Evolutionary conservation across 2,329 filamentous ascomycete genomes (phyloP), one percentile per base, ranked within the genome.

Genomic region (Trichoderma polysporum): DNA sequence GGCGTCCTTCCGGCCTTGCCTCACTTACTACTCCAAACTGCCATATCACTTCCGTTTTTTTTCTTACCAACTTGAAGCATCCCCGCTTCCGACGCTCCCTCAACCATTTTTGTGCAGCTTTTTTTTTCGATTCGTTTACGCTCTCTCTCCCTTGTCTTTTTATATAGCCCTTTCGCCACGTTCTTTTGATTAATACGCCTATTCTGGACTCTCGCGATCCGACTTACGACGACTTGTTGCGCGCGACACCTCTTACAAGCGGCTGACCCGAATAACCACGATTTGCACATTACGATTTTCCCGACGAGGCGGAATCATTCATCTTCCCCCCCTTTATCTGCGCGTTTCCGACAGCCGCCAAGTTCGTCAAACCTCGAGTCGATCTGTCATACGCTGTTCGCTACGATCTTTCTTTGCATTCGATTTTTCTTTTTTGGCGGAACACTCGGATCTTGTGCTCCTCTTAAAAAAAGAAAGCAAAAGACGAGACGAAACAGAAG

Each of bases 1-100:
- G 59, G 60, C 35, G 57, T 52, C 56, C 56, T 66, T 66, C 61
- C 41, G 61, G 64, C 54, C 64, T 66, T 47, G 56, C 56, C 64
- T 63, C 60, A 25, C 29, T 41, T 35, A 63, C 35, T 19, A 25
- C 33, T 29, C 47, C 59, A 47, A 39, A 39, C 59, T 62, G 47
- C 35, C 49, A 45, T 41, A 19, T 63, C 49, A 15, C 47, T 25
- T 25, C 25, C 39, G 19, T 47, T 29, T 19, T 22, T 49, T 57
- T 37, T 57, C 56, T 49, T 57, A 13, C 50, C 22, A 47, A 27
- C 52, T 65, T 57, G 61, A 65, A 57, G 61, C 61, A 27, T 57
- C 61, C 50, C 47, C 57, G 54, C 57, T 67, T 54, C 57, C 61
- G 61, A 57, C 61, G 52, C 61, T 65, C 61, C 52, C 61, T 65